Evolutionary conservation across 352 stramenopile genomes (phyloP).

Genomic region (Aphanomyces invadans): DNA sequence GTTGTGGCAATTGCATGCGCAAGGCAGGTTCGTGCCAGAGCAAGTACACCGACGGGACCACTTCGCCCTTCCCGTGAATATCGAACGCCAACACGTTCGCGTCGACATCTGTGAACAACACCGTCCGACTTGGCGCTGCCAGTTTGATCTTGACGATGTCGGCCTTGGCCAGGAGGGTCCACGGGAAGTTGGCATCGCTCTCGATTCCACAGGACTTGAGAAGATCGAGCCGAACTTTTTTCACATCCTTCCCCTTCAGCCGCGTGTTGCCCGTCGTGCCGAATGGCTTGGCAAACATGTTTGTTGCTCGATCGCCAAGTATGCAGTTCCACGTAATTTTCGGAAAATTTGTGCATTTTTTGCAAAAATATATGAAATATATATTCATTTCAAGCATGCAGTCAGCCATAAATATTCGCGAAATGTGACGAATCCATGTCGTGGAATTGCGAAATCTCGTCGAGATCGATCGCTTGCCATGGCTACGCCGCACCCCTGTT

Average conservation of each 20-base stretch:
- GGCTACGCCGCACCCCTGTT: too few relatives aligned
- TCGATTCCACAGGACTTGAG: not conserved
- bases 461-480: too few relatives aligned
- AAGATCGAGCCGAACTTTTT: slow-evolving; percentile 72
- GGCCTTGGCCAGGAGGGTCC: slow-evolving; percentile 26
- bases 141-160: slow-evolving; percentile 65
- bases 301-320: too few relatives aligned
- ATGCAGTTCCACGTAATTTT: too few relatives aligned
- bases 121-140: slow-evolving; percentile 59
- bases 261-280: slow-evolving; percentile 72
- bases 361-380: not conserved
- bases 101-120: slow-evolving; percentile 58
- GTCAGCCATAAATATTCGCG: not conserved
- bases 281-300: slow-evolving; percentile 72
- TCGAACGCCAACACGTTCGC: slow-evolving; percentile 63
- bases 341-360: too few relatives aligned
- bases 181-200: not conserved
- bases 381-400: not conserved
- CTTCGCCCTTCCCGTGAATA: slow-evolving; percentile 52
- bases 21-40: slow-evolving; percentile 47
- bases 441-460: too few relatives aligned
- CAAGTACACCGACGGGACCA: slow-evolving; percentile 46
- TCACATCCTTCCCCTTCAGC: slow-evolving; percentile 80
- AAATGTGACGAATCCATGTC: too few relatives aligned
- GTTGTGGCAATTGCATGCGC: slow-evolving; percentile 30